Evolutionary conservation across 1,139 yeast genomes (phyloP).

Genomic region (Diutina siamensis): DNA sequence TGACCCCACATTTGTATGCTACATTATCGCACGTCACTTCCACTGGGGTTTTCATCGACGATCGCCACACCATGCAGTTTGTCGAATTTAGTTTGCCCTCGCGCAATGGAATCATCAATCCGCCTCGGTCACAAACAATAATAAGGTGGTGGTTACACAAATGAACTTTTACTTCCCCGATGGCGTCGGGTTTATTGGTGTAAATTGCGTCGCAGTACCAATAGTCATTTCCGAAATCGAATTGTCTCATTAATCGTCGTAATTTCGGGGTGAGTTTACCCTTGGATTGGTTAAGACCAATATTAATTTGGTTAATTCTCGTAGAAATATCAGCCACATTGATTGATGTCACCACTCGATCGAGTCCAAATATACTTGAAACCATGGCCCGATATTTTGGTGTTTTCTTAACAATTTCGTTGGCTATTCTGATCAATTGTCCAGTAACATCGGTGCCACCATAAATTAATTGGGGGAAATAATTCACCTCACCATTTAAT

Average conservation of each 20-base stretch:
- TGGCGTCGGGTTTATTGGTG: background rate
- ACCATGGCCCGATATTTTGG: background rate
- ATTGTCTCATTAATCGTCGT: background rate
- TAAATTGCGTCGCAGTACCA: background rate
- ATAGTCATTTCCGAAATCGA: background rate
- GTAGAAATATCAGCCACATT: background rate
- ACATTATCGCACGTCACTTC: background rate
- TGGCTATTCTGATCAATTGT: background rate
- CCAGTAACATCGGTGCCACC: background rate
- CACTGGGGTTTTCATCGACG: background rate
- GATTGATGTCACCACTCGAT: background rate
- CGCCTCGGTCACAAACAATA: background rate
- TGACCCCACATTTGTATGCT: background rate
- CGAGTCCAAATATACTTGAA: background rate
- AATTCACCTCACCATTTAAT: background rate
- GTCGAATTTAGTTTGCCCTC: background rate
- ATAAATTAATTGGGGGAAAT: background rate
- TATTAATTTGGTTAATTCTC: background rate
- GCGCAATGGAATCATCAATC: background rate
- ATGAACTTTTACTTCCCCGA: background rate
- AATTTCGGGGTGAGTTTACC: background rate
- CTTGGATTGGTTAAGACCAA: background rate
- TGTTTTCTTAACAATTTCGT: background rate
- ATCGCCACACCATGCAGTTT: background rate
- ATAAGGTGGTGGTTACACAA: background rate